phyloP scores from a whole-genome alignment of 2,329 filamentous ascomycete species.

The Aspergillus caelatus region DNA sequence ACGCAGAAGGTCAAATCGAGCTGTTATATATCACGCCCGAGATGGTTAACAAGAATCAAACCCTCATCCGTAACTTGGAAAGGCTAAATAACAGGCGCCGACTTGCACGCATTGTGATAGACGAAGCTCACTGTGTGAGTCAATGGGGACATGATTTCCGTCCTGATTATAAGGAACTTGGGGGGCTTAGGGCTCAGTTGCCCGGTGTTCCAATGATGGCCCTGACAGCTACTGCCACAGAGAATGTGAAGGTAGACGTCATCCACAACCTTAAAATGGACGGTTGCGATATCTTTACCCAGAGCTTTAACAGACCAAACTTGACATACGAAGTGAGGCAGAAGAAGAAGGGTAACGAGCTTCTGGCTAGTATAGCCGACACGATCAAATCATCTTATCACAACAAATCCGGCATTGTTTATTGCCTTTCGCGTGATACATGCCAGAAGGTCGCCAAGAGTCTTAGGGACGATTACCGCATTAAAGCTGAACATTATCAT shows the following conservation, averaged over 20 bases:
- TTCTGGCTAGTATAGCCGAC: constrained; percentile 56
- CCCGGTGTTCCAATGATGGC: constrained; percentile 88
- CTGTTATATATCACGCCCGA: constrained; percentile 95
- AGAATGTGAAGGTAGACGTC: constrained; percentile 89
- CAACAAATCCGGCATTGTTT: constrained; percentile 84
- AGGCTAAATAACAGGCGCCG: constrained; percentile 69
- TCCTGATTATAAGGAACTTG: constrained; percentile 89
- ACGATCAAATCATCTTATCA: constrained; percentile 70
- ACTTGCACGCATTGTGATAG: constrained; percentile 89
- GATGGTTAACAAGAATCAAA: constrained; percentile 83
- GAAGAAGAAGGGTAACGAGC: constrained; percentile 65
- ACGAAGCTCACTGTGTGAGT: constrained; percentile 98
- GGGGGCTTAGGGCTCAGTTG: constrained; percentile 71
- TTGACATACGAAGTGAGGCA: constrained; percentile 80
- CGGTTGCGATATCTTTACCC: constrained; percentile 76
- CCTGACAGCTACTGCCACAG: constrained; percentile 90
- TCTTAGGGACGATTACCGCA: constrained; percentile 62
- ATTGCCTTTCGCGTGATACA: constrained; percentile 81
- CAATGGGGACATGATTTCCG: constrained; percentile 99
- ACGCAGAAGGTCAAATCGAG: constrained; percentile 77
- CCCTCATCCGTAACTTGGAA: constrained; percentile 67
- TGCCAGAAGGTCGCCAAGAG: constrained; percentile 79
- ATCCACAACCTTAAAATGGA: constrained; percentile 87
- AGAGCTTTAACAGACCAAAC: constrained; percentile 98
- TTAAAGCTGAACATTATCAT: constrained; percentile 83